Base-by-base conservation (phyloP, 1,284 basidiomycete genomes). In the Ustilago sp. region DNA sequence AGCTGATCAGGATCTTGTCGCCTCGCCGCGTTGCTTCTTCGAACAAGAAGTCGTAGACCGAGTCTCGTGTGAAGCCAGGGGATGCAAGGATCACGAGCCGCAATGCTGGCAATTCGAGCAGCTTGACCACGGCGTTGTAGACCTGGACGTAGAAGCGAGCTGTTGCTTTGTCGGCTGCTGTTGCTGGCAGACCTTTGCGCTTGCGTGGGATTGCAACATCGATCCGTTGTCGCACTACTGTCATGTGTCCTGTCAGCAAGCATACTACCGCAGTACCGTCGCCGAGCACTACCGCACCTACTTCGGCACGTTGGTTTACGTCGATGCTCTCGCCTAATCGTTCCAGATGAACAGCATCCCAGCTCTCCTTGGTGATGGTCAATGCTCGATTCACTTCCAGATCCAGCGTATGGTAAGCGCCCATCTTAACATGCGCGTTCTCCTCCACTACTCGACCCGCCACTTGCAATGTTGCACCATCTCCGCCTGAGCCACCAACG, bases 161-260 rank as follows among this genome's bases (percentile, higher is more conserved):
- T 32, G 77, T 72, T 0, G 80, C 63, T 63, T 85, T 85, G 43
- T 83, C 80, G 11, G 77, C 77, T 12, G 71, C 59, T 12, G 80
- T 77, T 11, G 80, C 71, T 7, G 84, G 72, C 6, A 84, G 74
- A 4, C 83, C 83, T 43, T 85, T 82, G 48, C 83, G 82, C 87
- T 99, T 99, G 64, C 97, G 90, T 7, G 97, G 96, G 64, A 99
- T 92, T 1, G 93, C 89, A 0, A 95, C 91, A 35, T 95, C 93
- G 73, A 99, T 92, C 8, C 97, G 91, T 86, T 98, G 94, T 8
- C 94, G 88, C 45, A 99, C 92, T 32, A 97, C 89, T 0, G 97
- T 99, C 92, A 98, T 98, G 87, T 98, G 94, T 80, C 98, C 92
- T 0, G 94, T 97, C 28, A 99, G 88, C 31, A 99, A 88, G 86